Evolutionary conservation across 768 basidiomycete species (phyloP), one percentile per base, ranked within the genome.

Genomic region (Cantharellus cinnabarinus): DNA sequence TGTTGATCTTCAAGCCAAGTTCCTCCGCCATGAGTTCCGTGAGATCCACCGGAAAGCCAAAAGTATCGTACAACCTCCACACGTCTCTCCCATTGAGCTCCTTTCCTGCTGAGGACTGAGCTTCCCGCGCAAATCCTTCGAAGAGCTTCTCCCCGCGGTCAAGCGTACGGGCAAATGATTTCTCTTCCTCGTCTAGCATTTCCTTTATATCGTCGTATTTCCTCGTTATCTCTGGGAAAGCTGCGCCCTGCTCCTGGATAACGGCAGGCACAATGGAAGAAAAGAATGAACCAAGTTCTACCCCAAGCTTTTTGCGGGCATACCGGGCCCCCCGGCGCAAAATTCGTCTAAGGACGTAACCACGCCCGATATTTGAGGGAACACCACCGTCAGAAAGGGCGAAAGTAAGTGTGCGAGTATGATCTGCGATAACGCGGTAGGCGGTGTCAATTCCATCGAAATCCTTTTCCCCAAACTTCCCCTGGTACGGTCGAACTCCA

Each of bases 21-120:
- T 99, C 95, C 68, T 93, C 88, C 3, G 95, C 95, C 95, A 99
- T 98, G 60, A 99, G 75, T 56, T 85, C 82, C 1, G 95, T 99
- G 56, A 99, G 73, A 67, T 99, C 95, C 48, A 89, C 90, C 0
- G 95, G 95, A 74, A 99, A 99, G 56, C 95, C 95, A 67, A 87
- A 99, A 1, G 95, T 98, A 68, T 99, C 95, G 68, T 98, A 98
- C 56, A 99, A 71, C 37, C 88, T 79, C 95, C 95, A 99, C 41
- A 97, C 89, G 66, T 99, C 94, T 64, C 83, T 85, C 35, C 95
- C 95, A 61, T 74, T 80, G 39, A 99, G 79, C 64, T 81, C 78
- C 42, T 73, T 82, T 3, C 71, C 65, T 4, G 81, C 82, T 54
- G 76, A 72, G 58, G 81, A 76, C 63, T 75, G 75, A 4, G 93